phyloP scores from a whole-genome alignment of 768 basidiomycete species.

The Amyloporia xantha region DNA sequence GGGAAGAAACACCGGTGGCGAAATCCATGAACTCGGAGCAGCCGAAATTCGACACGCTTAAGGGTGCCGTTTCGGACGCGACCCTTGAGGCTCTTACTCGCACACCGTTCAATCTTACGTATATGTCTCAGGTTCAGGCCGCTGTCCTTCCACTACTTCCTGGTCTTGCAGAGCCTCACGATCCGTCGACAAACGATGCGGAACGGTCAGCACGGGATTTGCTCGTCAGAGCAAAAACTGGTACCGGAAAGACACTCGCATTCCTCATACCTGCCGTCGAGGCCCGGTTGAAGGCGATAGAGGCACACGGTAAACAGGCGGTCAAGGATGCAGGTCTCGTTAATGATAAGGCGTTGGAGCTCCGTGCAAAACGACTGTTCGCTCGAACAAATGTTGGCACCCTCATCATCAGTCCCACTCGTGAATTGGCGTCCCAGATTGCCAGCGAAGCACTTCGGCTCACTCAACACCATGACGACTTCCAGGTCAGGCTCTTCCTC shows the following conservation, averaged over 20 bases:
- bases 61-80: constrained; percentile 30
- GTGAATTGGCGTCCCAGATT: constrained; percentile 87
- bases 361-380: constrained; percentile 30
- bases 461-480: constrained; percentile 49
- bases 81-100: constrained; percentile 51
- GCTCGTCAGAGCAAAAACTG: constrained; percentile 82
- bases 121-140: constrained; percentile 80
- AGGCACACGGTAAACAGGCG: constrained; percentile 35
- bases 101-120: constrained; percentile 56
- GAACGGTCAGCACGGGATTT: constrained; percentile 47
- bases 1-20: too few species aligned
- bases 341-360: constrained; percentile 25
- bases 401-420: constrained; percentile 82
- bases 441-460: constrained; percentile 74
- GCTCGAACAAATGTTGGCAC: constrained; percentile 52
- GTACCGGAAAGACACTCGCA: constrained; percentile 84
- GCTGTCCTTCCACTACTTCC: constrained; percentile 76
- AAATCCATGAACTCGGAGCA: too few species aligned
- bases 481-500: constrained; percentile 68
- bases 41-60: constrained; percentile 30
- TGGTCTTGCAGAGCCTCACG: constrained; percentile 49
- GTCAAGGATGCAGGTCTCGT: constrained; percentile 36
- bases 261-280: constrained; percentile 88
- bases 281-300: constrained; percentile 56
- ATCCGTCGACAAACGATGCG: constrained; percentile 25